Base-by-base conservation (phyloP, 768 basidiomycete species). In the Lactarius psammicola region DNA sequence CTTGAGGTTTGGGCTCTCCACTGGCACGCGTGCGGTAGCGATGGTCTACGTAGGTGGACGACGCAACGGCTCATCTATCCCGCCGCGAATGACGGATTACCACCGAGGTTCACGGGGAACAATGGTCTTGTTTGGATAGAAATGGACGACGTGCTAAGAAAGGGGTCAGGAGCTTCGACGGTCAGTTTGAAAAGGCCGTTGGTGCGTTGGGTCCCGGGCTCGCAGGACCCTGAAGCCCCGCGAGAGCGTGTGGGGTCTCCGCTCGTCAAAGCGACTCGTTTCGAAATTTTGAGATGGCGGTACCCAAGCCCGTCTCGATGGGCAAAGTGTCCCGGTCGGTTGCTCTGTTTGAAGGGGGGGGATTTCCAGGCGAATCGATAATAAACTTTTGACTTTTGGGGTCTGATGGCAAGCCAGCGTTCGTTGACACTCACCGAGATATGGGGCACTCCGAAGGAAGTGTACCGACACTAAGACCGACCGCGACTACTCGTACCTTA, bases 1-100 rank as follows among this genome's bases (percentile, higher is more conserved):
- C 64, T 65, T 65, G 64, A 63, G 66, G 66, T 31, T 62, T 63
- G 66, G 26, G 61, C 62, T 57, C 46, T 38, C 65, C 44, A 46
- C 53, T 49, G 49, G 55, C 60, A 55, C 23, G 64, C 10, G 33
- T 55, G 34, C 49, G 46, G 23, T 36, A 23, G n/a, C 15, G 30
- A 60, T n/a, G n/a, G n/a, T 11, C 26, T n/a, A 8, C 28, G 31
- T 36, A 17, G n/a, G n/a, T n/a, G n/a, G 53, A 31, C n/a, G 64
- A 18, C 28, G 4, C 44, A 18, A 55, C 46, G 65, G 46, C 20
- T 57, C 15, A n/a, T 31, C 54, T 42, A 34, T 17, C n/a, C 34
- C 11, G 8, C 54, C 53, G 54, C 58, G 38, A 15, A 31, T 36
- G 31, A 20, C 44, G 26, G 4, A 49, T 26, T 11, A 20, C 51